phyloP scores from a whole-genome alignment of 2,329 filamentous ascomycete species.

The Remersonia thermophila region DNA sequence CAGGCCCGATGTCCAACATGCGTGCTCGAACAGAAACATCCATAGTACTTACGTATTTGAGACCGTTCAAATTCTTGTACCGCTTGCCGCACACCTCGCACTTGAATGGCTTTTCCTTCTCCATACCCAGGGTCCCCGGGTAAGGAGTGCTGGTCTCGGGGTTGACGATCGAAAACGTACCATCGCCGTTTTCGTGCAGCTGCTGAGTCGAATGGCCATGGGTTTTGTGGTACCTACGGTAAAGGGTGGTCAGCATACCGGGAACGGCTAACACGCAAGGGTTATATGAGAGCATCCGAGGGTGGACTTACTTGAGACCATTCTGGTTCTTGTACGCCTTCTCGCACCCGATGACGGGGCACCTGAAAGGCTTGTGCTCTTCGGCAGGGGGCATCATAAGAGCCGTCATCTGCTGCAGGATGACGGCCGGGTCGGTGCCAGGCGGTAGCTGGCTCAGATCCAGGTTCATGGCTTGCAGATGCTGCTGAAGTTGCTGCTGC shows the following conservation, averaged over 20 bases:
- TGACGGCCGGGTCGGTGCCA: conserved; percentile 55
- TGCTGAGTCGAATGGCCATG: conserved; percentile 96
- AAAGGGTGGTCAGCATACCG: not conserved
- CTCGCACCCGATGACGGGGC: conserved; percentile 94
- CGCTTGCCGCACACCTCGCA: conserved; percentile 95
- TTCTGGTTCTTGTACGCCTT: conserved; percentile 99
- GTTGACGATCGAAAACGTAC: conserved; percentile 96
- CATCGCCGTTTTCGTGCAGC: conserved; percentile 90
- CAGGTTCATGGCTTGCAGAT: conserved; percentile 57
- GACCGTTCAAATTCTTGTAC: conserved; percentile 96
- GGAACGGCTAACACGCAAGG: conserved; percentile 20
- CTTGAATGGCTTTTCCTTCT: conserved; percentile 98
- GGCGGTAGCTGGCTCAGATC: conserved; percentile 63
- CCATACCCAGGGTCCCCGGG: conserved; percentile 95
- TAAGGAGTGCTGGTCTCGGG: conserved; percentile 90
- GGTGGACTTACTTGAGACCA: conserved; percentile 83
- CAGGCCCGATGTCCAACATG: conserved; percentile 19
- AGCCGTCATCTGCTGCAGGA: conserved; percentile 46
- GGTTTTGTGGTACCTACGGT: conserved; percentile 51
- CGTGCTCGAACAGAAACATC: no score
- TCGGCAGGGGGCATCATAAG: conserved; percentile 56
- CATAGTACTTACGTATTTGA: conserved; percentile 67
- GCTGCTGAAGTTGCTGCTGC: conserved; percentile 52
- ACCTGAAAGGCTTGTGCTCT: conserved; percentile 95
- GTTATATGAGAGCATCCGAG: no score